Evolutionary conservation across 1,284 basidiomycete species (phyloP).

Genomic region (Cutaneotrichosporon cutaneum): DNA sequence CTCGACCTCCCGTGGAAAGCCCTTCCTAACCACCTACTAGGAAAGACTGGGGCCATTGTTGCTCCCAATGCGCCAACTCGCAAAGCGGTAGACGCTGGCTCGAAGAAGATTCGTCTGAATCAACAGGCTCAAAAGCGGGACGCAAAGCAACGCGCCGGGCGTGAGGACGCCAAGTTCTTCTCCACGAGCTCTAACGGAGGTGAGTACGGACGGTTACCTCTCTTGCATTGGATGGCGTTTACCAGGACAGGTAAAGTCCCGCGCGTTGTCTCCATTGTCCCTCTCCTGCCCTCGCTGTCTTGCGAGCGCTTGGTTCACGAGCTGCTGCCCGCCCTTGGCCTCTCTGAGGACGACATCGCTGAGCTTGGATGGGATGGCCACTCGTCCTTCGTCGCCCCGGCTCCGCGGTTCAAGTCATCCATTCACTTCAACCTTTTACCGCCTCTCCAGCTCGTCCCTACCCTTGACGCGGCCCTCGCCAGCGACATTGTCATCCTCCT

Average conservation of each 20-base stretch:
- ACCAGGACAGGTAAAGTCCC: conserved; percentile 47
- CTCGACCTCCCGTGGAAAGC: not conserved
- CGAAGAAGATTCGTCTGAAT: conserved; percentile 48
- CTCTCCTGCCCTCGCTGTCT: conserved; percentile 53
- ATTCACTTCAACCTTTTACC: conserved; percentile 79
- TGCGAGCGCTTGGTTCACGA: conserved; percentile 69
- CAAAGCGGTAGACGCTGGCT: conserved; percentile 33
- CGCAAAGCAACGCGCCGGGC: conserved; percentile 67
- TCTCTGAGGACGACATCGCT: conserved; percentile 57
- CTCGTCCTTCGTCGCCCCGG: conserved; percentile 70
- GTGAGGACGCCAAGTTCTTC: conserved; percentile 55
- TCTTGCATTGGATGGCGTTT: not conserved
- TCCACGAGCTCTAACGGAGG: conserved; percentile 51
- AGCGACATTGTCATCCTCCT: conserved; percentile 82
- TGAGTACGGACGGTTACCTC: conserved; percentile 18
- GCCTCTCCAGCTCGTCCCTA: conserved; percentile 69
- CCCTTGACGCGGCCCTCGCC: conserved; percentile 81
- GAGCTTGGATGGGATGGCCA: conserved; percentile 20
- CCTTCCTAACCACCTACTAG: conserved; percentile 52
- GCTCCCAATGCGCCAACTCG: conserved; percentile 23
- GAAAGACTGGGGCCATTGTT: conserved; percentile 59
- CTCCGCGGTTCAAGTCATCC: conserved; percentile 82
- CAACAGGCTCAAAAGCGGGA: conserved; percentile 51
- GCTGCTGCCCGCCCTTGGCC: conserved; percentile 67
- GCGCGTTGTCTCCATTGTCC: conserved; percentile 54